Base-by-base conservation (phyloP, 768 basidiomycete species). In the Leccinum barrowsii region DNA sequence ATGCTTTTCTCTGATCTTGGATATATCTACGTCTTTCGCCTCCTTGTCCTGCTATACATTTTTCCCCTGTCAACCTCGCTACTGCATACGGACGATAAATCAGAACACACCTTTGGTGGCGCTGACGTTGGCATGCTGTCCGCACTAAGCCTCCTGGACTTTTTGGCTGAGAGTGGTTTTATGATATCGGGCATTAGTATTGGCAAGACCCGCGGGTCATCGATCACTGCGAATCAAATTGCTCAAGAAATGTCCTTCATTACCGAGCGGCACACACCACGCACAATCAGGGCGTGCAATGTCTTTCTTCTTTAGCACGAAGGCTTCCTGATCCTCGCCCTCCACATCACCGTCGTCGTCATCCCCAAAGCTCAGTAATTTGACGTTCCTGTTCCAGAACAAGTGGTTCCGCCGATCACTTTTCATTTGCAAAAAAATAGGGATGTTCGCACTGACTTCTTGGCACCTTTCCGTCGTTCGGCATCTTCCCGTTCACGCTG, bases 301-400 rank as follows among this genome's bases (percentile, higher is more conserved):
- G 0, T 86, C 79, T 70, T 92, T 94, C 79, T 93, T 94, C 74
- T 86, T 86, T 62, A 84, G 78, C 2, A 70, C 68, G 0, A 78
- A 72, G 0, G 78, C 67, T 48, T 85, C 87, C 12, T 75, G 81
- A 7, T 84, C 86, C 26, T 82, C 87, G 34, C 66, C 77, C 5
- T 82, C 87, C 21, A 67, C 77, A 1, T 83, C 88, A 49, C 84
- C 88, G 8, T 83, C 88, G 49, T 84, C 88, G 7, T 84, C 89
- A 8, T 78, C 89, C 15, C 85, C 92, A 70, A 99, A 99, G 52
- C 93, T 96, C 55, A 98, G 73, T 10, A 99, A 74, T 56, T 89
- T 90, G 10, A 90, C 89, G 66, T 99, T 93, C 73, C 94, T 97
- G 59, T 22, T 42, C n/a, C 40, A 19, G 48, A 52, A 13, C 34